Base-by-base conservation (phyloP, 2,329 filamentous ascomycete genomes). In the Xylaria polymorpha region DNA sequence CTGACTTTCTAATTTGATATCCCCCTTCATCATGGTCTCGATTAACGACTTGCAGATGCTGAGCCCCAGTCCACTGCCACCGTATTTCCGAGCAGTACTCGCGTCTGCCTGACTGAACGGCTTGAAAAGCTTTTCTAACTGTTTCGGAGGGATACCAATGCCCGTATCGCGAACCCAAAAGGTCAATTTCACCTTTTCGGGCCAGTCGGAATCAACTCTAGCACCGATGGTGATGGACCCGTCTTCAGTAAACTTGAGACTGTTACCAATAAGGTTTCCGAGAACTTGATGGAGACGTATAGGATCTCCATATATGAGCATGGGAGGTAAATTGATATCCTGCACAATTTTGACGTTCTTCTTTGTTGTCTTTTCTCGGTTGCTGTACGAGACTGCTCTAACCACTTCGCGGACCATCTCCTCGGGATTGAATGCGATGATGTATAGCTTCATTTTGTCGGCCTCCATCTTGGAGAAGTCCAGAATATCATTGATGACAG, bases 11-110 rank as follows among this genome's bases (percentile, higher is more conserved):
- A 98, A 87, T 81, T 90, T 90, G 69, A 98, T 97, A 69, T 87
- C 90, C 50, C 94, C 94, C 70, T 93, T 90, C 88, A 98, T 94
- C 81, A 97, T 94, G 22, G 92, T 93, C 81, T 97, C 93, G 70
- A 98, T 94, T 51, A 98, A 89, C 0, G 93, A 94, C 81, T 97
- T 97, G 86, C 94, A 97, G 72, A 98, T 98, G 77, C 93, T 97
- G 51, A 98, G 85, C 1, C 94, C 94, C 2, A 98, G 88, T 29
- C 94, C 94, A 73, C 94, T 97, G 51, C 94, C 94, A 48, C 94
- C 94, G 74, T 97, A 98, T 77, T 94, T 96, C 61, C 94, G 87
- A 63, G 94, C 94, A 2, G 94, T 97, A 74, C 93, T 96, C 57
- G 91, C 92, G 80, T 98, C 94, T 1, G 95, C 94, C 80, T 98